Evolutionary conservation across 805 yeast species (phyloP), one percentile per base, ranked within the genome.

Genomic region (Naumovozyma castellii): DNA sequence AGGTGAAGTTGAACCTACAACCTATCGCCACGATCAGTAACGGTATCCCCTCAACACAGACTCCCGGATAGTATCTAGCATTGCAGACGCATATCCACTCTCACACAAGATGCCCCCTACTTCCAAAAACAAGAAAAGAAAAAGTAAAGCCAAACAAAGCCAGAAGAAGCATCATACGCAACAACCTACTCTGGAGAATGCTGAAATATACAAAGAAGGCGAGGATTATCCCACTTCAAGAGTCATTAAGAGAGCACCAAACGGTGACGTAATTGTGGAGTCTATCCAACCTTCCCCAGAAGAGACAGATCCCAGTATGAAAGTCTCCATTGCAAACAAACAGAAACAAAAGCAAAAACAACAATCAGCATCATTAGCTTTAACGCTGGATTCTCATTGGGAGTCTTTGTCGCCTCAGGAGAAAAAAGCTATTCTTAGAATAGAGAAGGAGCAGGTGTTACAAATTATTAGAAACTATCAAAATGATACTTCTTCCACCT

Each of bases 231-330:
- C 92, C 2, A 69, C 73, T 12, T 79, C 87, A 6, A 60, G 92
- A 41, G 77, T 82, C 3, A 76, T 82, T 35, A 80, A 75, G 48
- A 78, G 79, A 48, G 82, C 75, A 3, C 72, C 79, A 3, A 80
- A 83, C 55, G 94, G 94, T 5, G 84, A 81, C 48, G 82, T 84
- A 4, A 73, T 83, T 36, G 86, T 84, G 18, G 81, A 82, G 49
- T 56, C 62, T 27, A 48, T 61, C 37, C 50, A 43, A 3, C 54
- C 42, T 45, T 51, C 25, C 13, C 5, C 13, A 12, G 15, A 12
- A 12, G 14, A 29, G 8, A 13, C 32, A 5, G 14, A 29, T 6
- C 14, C 14, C 5, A 38, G 31, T 27, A 38, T 35, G n/a, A 34
- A 33, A 22, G 15, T 28, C 20, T 39, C 18, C 32, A 33, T 10